Conservation (phyloP, 441 rosid genomes). For the Erodium moschatum region DNA sequence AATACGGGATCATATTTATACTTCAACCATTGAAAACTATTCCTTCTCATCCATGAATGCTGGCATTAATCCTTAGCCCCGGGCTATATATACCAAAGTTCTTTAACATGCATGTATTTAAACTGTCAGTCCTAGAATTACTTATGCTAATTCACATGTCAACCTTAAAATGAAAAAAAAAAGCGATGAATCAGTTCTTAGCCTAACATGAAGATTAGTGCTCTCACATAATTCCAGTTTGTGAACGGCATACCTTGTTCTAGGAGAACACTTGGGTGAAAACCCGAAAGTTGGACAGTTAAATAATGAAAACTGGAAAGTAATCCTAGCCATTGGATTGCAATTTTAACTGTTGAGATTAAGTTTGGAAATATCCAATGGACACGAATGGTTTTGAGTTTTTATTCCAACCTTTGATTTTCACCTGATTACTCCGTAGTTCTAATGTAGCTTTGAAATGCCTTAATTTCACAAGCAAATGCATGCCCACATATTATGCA, state of each 20-base stretch:
- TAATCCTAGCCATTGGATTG: too few relatives aligned
- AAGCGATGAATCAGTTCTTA: neutral
- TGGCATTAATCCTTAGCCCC: neutral
- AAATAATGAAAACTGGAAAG: too few relatives aligned
- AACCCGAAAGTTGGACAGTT: too few relatives aligned
- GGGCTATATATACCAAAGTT: neutral
- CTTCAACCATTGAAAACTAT: neutral
- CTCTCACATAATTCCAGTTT: neutral
- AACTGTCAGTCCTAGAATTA: neutral
- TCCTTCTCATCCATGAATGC: neutral
- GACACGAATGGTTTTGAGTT: too few relatives aligned
- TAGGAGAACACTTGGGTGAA: too few relatives aligned
- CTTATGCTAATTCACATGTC: neutral
- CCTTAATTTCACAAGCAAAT: slow-evolving; percentile 3
- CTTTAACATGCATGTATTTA: neutral
- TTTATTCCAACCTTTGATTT: too few relatives aligned
- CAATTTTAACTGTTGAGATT: too few relatives aligned
- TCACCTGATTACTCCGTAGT: too few relatives aligned
- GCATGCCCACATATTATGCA: neutral
- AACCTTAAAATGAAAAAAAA: neutral
- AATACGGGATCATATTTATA: neutral
- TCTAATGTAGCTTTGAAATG: neutral
- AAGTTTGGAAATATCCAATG: too few relatives aligned
- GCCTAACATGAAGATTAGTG: neutral
- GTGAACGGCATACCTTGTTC: neutral